Percentiles rank a stretch among this genome's conserved stretches.
Evolutionary conservation across 257 asterid genomes (phyloP).

Genomic region (Pogostemon cablin): DNA sequence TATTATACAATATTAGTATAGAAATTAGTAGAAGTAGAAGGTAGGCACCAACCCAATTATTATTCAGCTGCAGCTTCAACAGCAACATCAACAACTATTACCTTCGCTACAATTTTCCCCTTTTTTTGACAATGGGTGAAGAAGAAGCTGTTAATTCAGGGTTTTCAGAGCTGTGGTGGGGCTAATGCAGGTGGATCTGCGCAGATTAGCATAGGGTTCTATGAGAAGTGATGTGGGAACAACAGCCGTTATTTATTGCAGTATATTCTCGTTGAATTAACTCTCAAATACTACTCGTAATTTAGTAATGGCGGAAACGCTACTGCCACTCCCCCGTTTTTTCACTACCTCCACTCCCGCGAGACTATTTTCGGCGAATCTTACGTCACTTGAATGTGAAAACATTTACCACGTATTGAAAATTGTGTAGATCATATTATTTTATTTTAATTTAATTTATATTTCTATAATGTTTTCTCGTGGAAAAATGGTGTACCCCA

Average conservation of each 20-base stretch:
- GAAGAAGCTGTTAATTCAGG: slow-evolving; percentile 27
- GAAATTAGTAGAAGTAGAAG: slow-evolving; percentile 16
- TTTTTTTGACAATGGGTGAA: not conserved
- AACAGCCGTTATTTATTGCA: slow-evolving; percentile 9
- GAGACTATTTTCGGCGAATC: not conserved
- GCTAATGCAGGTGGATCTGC: slow-evolving; percentile 45
- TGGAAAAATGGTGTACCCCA: no score
- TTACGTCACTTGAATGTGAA: not conserved
- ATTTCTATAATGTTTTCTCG: no score
- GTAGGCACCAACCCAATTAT: slow-evolving; percentile 45
- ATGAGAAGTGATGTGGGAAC: not conserved
- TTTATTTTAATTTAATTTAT: no score
- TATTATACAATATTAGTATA: slow-evolving; percentile 1
- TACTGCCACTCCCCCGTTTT: slow-evolving; percentile 20
- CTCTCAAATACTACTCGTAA: not conserved
- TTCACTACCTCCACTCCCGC: slow-evolving; percentile 5
- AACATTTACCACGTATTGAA: no score
- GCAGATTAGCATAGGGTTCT: slow-evolving; percentile 37
- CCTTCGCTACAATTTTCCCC: slow-evolving; percentile 1
- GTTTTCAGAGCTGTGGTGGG: slow-evolving; percentile 26
- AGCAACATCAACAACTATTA: slow-evolving; percentile 8
- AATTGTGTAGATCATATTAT: no score
- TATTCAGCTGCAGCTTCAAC: slow-evolving; percentile 27
- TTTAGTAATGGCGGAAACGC: slow-evolving; percentile 12
- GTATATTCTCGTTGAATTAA: not conserved